Conservation (phyloP, 2,329 filamentous ascomycete species). For the Ascomycota sp. region DNA sequence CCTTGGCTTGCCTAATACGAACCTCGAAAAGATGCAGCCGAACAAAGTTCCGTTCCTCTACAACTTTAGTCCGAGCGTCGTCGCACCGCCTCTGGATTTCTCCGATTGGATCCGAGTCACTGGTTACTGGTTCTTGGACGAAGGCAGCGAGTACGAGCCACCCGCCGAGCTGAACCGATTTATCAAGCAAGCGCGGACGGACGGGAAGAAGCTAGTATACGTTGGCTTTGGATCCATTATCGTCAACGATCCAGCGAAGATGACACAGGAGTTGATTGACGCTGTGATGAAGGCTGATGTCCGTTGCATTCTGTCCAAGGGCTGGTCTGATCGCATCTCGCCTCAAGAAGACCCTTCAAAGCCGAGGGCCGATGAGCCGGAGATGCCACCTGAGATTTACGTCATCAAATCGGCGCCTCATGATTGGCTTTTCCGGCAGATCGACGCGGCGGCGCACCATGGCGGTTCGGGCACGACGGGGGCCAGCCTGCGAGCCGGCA, state of each 20-base stretch:
- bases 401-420: constrained; percentile 83
- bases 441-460: constrained; percentile 88
- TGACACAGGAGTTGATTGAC: constrained; percentile 85
- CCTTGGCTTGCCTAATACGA: constrained; percentile 61
- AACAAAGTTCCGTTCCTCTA: constrained; percentile 98
- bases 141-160: constrained; percentile 48
- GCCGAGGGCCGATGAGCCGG: constrained; percentile 37
- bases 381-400: constrained; percentile 61
- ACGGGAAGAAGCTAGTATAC: constrained; percentile 84
- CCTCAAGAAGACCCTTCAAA: constrained; percentile 23
- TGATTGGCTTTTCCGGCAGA: constrained; percentile 87
- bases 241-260: constrained; percentile 67
- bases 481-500: constrained; percentile 71
- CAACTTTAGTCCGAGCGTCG: constrained; percentile 87
- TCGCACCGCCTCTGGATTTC: constrained; percentile 86
- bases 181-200: constrained; percentile 60
- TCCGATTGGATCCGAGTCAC: constrained; percentile 96
- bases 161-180: constrained; percentile 59
- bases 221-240: constrained; percentile 95
- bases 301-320: constrained; percentile 84
- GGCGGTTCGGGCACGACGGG: constrained; percentile 90
- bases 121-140: constrained; percentile 94
- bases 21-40: constrained; percentile 73
- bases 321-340: constrained; percentile 69
- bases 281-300: constrained; percentile 83